Base-by-base conservation (phyloP, 306 rosid species). In the Prunus padus region DNA sequence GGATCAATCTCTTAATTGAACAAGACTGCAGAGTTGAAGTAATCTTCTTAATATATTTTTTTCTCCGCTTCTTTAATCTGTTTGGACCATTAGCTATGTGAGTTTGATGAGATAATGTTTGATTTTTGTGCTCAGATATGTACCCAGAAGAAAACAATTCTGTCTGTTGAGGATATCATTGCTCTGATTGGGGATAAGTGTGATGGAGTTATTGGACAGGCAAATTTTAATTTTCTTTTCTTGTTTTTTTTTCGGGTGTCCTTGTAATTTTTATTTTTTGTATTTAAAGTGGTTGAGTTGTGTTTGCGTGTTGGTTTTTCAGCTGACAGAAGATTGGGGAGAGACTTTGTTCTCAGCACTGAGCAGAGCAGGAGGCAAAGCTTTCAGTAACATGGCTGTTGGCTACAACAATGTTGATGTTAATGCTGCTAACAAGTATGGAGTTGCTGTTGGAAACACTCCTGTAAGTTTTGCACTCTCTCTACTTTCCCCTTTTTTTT, bases 271-370 rank as follows among this genome's bases (percentile, higher is more conserved):
- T 7, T 15, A 13, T 59, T 28, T 69, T 72, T 65, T 31, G 62
- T 8, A 65, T 65, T 46, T 66, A 31, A 47, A 18, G 14, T 69
- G 75, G 37, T 20, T 72, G 69, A 70, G 52, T 45, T 47, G 67
- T 72, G 72, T 66, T 72, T 76, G 72, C 22, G 69, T 69, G 5
- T 40, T 78, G 28, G 54, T 1, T 55, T 72, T 83, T 74, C 85
- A 96, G 99, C 73, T 96, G 91, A 96, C 99, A 9, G 99, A 96
- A 79, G 99, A 96, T 42, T 96, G 99, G 99, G 99, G 98, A 77
- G 99, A 96, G 79, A 87, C 81, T 79, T 90, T 96, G 91, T 96
- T 96, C 74, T 88, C 97, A 55, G 94, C 98, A 1, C 87, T 96
- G 86, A 90, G 99, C 84, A 89, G 72, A 84, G 99, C 99, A 0